These are phyloP conservation scores for Colletotrichum liaoningense DNA, from an alignment of 2,329 filamentous ascomycete genomes.

Conservation along the genomic window DNA sequence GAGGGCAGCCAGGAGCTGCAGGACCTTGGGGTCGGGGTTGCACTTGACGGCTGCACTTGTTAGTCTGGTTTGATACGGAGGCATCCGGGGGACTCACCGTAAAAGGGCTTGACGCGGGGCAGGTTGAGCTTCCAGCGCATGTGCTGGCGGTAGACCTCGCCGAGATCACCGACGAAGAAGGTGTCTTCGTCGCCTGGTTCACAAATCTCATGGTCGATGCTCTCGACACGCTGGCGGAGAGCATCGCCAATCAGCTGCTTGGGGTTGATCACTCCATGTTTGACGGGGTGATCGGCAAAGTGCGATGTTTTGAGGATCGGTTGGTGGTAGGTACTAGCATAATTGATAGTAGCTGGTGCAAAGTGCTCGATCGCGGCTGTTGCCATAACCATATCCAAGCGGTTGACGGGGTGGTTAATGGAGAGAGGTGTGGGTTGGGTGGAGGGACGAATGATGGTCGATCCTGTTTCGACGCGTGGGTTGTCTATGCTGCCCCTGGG, in stretches of 20 bases:
- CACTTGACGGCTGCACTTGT: conserved; percentile 86
- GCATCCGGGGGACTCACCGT: conserved; percentile 69
- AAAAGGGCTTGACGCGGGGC: conserved; percentile 93
- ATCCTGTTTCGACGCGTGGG: conserved; percentile 29
- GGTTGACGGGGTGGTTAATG: conserved; percentile 39
- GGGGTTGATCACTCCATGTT: conserved; percentile 59
- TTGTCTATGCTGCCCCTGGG: background rate
- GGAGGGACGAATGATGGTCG: background rate
- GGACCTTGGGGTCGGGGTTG: conserved; percentile 91
- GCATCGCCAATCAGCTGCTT: conserved; percentile 89
- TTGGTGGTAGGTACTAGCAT: conserved; percentile 53
- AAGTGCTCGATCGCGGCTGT: conserved; percentile 67
- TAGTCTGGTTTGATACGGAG: no score
- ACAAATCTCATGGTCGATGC: conserved; percentile 88
- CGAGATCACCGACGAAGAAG: conserved; percentile 98
- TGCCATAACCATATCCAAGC: conserved; percentile 74
- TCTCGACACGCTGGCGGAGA: conserved; percentile 85
- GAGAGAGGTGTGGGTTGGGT: conserved; percentile 11
- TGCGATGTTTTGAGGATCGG: conserved; percentile 59
- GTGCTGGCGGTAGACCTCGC: conserved; percentile 98
- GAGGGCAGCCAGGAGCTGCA: conserved; percentile 87
- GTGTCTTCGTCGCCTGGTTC: conserved; percentile 95
- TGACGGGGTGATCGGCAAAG: conserved; percentile 51
- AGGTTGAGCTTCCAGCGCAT: conserved; percentile 97
- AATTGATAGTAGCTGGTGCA: conserved; percentile 60